Base-by-base conservation (phyloP, 768 basidiomycete species). In the Boletus huronensis region DNA sequence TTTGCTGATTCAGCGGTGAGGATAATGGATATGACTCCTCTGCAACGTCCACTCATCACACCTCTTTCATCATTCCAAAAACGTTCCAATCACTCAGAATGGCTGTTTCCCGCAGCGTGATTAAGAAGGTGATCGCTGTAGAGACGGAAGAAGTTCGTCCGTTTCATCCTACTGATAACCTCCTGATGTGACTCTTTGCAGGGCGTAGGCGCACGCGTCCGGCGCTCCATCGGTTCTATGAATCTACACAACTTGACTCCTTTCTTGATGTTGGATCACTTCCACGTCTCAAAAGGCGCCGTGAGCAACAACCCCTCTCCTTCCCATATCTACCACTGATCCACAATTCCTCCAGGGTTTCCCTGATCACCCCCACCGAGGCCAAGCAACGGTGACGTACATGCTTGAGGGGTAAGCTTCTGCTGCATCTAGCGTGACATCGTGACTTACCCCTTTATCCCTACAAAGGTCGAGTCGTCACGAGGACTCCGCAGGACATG, bases 361-460 rank as follows among this genome's bases (percentile, higher is more conserved):
- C 64, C 90, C 92, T 13, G 95, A 97, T 67, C 94, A 96, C 67
- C 93, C 94, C 3, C 94, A 95, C 69, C 80, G 93, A 17, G 94
- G 93, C 4, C 93, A 94, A 69, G 85, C 86, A 4, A 91, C 88
- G 2, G 86, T 90, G 4, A 94, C 93, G 0, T 96, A 96, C 70
- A 87, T 97, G 84, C 76, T 93, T 0, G 78, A 90, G 74, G 93
- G 91, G 82, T 85, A 65, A 31, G 72, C 19, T 21, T 8, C 29
- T 28, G 0, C 29, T 40, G 16, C 8, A 4, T 42, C 16, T 21
- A 7, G n/a, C 50, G 43, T 29, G 26, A 21, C 31, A 3, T 10
- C 25, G 5, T 28, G 0, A 9, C 38, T 42, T 25, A 57, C 41
- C 36, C n/a, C 38, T 40, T 49, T 50, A 19, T 43, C 48, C 48